These are phyloP conservation scores for Zymoseptoria crescenta DNA, from an alignment of 2,329 filamentous ascomycete species.

Conservation along the genomic window DNA sequence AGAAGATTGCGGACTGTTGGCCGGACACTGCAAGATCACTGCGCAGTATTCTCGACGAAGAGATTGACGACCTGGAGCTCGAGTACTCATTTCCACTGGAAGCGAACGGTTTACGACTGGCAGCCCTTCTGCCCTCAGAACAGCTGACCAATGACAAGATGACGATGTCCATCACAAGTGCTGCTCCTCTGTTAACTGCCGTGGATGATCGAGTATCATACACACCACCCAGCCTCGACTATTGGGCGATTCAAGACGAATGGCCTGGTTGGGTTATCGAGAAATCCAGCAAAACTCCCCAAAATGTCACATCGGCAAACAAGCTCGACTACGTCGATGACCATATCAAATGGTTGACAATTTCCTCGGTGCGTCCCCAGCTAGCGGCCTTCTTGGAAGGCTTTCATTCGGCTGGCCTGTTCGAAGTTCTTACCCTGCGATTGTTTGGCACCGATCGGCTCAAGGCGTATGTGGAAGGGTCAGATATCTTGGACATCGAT, in stretches of 20 bases:
- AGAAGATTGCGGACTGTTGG: constrained; percentile 83
- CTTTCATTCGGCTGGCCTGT: constrained; percentile 44
- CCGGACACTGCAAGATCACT: constrained; percentile 70
- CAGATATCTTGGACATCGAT: constrained; percentile 68
- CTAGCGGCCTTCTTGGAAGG: constrained; percentile 73
- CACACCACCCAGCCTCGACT: neutral
- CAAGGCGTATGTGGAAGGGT: constrained; percentile 74
- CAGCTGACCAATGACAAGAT: neutral
- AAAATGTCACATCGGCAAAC: constrained; percentile 79
- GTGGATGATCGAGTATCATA: neutral
- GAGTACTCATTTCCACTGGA: constrained; percentile 79
- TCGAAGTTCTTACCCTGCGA: constrained; percentile 10
- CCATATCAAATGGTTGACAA: constrained; percentile 76
- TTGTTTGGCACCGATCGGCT: constrained; percentile 65
- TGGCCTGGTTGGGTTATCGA: constrained; percentile 51
- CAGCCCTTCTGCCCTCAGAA: constrained; percentile 28
- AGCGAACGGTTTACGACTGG: constrained; percentile 45
- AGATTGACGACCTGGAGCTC: constrained; percentile 70
- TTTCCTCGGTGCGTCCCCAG: constrained; percentile 68
- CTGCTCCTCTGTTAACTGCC: neutral
- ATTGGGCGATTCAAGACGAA: neutral
- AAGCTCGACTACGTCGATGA: constrained; percentile 70
- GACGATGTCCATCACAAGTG: neutral
- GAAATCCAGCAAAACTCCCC: constrained; percentile 32
- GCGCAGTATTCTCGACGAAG: constrained; percentile 63